Base-by-base conservation (phyloP, 2,329 filamentous ascomycete species). In the Chrysoporthe puriensis region DNA sequence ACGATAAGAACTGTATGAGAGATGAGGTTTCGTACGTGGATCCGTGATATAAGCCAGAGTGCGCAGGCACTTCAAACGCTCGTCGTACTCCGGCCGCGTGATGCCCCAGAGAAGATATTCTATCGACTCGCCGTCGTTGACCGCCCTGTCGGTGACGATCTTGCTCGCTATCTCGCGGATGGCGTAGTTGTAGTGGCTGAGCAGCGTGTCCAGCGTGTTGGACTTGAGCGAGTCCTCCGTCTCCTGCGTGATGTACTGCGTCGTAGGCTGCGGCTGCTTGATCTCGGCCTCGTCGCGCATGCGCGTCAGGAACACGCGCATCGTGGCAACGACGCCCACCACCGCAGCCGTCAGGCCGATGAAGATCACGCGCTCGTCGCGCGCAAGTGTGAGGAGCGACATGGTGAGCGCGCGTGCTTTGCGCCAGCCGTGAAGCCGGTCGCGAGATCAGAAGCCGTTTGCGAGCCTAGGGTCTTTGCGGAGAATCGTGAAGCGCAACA, bases 211-310 rank as follows among this genome's bases (percentile, higher is more conserved):
- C 11, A 94, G 81, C 0, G 91, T 94, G 54, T 85, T 82, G 13
- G 88, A 75, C 67, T 88, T 86, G 54, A 94, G 82, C 2, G 90
- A 86, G 74, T 93, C 90, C 74, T 94, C 91, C 2, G 90, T 92
- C 34, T 91, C 88, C 76, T 93, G 89, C 16, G 88, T 91, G 71
- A 93, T 91, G 76, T 92, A 91, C 72, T 90, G 87, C 62, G 90
- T 87, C 75, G 90, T 90, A 46, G 88, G 88, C 69, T 88, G 86
- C 48, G 82, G 75, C 46, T 87, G 85, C 69, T 87, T 88, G 74
- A 96, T 86, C 77, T 89, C 85, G 71, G 90, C 90, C 64, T 89
- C 83, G 72, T 88, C 83, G 71, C 88, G 85, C 72, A 90, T 87
- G 65, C 85, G 79, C 67, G 81, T 80, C 57, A 94, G 86, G 65